Conservation (phyloP, 2,329 filamentous ascomycete genomes). For the Apiospora marii region DNA sequence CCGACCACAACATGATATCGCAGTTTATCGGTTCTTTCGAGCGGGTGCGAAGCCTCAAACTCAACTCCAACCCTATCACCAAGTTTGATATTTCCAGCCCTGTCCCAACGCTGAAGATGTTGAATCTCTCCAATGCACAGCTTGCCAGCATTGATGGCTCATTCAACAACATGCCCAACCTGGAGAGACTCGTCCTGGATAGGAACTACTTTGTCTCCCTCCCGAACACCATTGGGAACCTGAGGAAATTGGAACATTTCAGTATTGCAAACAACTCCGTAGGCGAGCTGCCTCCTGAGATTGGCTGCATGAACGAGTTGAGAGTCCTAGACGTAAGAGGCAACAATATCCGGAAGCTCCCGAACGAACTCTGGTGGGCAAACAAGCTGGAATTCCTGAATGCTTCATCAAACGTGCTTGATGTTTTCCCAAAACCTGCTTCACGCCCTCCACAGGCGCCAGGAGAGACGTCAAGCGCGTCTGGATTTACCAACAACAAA, state of each 20-base stretch:
- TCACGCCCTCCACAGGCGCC: constrained; percentile 72
- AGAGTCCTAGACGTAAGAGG: constrained; percentile 87
- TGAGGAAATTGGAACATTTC: constrained; percentile 86
- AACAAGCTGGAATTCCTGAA: constrained; percentile 91
- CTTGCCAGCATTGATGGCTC: constrained; percentile 88
- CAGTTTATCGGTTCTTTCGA: constrained; percentile 90
- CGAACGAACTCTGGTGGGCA: constrained; percentile 96
- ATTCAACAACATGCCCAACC: constrained; percentile 85
- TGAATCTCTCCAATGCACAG: constrained; percentile 92
- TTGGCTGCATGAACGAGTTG: constrained; percentile 86
- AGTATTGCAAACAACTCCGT: constrained; percentile 94
- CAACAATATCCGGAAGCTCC: constrained; percentile 90
- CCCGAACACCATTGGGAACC: constrained; percentile 82
- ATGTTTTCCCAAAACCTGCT: constrained; percentile 87
- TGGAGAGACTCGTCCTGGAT: constrained; percentile 89
- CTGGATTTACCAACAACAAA: constrained; percentile 50
- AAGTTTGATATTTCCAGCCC: constrained; percentile 84
- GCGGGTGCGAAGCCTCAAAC: constrained; percentile 80
- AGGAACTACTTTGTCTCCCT: constrained; percentile 96
- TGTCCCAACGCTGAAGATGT: constrained; percentile 81
- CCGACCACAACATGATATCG: constrained; percentile 92
- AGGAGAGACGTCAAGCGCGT: constrained; percentile 52
- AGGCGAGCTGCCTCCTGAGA: constrained; percentile 82
- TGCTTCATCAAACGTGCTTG: constrained; percentile 91
- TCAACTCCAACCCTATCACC: constrained; percentile 96